Percentiles rank a stretch among this genome's conserved stretches.
Evolutionary conservation across 2,329 filamentous ascomycete genomes (phyloP).

Genomic region (Fusarium illudens): DNA sequence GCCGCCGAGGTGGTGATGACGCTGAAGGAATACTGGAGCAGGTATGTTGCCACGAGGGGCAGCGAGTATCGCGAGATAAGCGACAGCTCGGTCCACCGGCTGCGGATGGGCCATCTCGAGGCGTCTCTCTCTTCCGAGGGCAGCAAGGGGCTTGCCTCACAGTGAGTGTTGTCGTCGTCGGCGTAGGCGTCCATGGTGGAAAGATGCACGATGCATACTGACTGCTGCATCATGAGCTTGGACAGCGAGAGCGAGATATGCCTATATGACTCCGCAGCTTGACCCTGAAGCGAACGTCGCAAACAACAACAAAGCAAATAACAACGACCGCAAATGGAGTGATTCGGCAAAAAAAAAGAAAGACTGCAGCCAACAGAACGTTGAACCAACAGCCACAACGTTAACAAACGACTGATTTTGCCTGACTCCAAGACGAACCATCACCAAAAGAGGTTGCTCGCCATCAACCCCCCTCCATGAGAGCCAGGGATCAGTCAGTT

Average conservation of each 20-base stretch:
- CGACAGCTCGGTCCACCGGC: slow-evolving; percentile 23
- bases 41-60: slow-evolving; percentile 61
- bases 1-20: slow-evolving; percentile 61
- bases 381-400: not conserved
- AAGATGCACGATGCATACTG: not conserved
- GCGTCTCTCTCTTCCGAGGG: not conserved
- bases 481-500: not conserved
- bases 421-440: not conserved
- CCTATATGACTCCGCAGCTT: not conserved
- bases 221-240: not conserved
- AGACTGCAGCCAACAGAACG: not conserved
- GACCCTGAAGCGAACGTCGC: not conserved
- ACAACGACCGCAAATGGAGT: not conserved
- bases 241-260: not conserved
- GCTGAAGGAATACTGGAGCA: slow-evolving; percentile 62
- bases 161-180: not conserved
- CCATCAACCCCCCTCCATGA: not conserved
- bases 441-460: not conserved
- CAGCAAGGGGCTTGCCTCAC: slow-evolving; percentile 30
- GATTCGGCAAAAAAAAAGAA: no score
- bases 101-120: not conserved
- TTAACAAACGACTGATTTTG: not conserved
- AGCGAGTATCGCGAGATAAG: slow-evolving; percentile 45
- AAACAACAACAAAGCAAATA: not conserved
- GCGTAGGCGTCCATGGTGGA: slow-evolving; percentile 13